Evolutionary conservation across 1,139 yeast genomes (phyloP), one percentile per base, ranked within the genome.

Genomic region (Hansenula lynferdii): DNA sequence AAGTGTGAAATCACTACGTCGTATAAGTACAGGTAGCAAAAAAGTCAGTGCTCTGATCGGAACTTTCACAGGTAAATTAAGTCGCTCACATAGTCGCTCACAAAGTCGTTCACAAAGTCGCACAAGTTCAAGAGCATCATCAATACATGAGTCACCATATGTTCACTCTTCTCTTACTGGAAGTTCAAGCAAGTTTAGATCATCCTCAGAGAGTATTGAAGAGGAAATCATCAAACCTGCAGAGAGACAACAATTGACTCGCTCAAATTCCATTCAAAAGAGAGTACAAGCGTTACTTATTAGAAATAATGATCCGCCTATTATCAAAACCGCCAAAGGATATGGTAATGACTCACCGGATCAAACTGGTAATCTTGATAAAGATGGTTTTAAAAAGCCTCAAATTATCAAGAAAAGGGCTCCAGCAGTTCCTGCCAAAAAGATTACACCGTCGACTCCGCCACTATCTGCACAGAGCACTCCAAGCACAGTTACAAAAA

Each of bases 271-370:
- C 0, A 77, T 85, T 39, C 94, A 84, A 57, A 70, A 76, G 50
- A 67, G 94, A 45, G 82, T 84, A 54, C 82, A 80, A 41, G 70
- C 72, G 47, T 66, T 83, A 29, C 63, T 85, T 45, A 70, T 62
- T 45, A 67, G 67, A 37, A 54, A 62, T 17, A 70, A 70, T 26
- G 70, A 74, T 2, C 67, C 73, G 11, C 70, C 75, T 6, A 64
- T 72, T 0, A 56, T 67, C 17, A 77, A 74, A 50, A 79, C 89
- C 0, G 95, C 95, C 0, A 61, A 65, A 14, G 95, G 95, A 0
- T 85, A 85, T 54, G 95, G 95, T 3, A 75, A 75, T 26, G 50
- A 50, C 22, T 23, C 40, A 1, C 15, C 32, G 11, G 21, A 37
- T 5, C 34, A 29, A 14, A 24, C 6, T n/a, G 7, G 21, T 5